A percentile compares a stretch with the other conserved stretches of the same genome.
Evolutionary conservation across 2,329 filamentous ascomycete species (phyloP).

Genomic region (Hymenoscyphus infarciens): DNA sequence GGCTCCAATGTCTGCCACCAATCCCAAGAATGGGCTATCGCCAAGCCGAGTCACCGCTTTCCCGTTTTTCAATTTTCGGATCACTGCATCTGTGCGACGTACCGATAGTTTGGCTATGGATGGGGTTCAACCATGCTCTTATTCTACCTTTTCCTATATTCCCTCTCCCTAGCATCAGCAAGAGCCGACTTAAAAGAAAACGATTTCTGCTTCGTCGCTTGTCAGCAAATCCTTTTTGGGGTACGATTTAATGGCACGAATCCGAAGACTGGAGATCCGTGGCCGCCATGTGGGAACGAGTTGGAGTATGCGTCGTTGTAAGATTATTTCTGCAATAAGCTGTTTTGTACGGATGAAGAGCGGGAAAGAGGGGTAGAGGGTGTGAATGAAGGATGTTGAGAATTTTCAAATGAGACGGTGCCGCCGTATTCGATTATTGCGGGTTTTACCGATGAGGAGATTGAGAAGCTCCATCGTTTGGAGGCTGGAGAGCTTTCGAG

Average conservation of each 20-base stretch:
- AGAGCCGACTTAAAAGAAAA: neutral
- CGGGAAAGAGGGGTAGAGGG: neutral
- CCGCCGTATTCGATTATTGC: neutral
- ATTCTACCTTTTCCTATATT: neutral
- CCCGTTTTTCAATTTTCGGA: neutral
- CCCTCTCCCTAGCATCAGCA: neutral
- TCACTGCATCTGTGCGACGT: neutral
- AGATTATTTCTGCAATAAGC: neutral
- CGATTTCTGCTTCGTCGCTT: slow-evolving; percentile 7
- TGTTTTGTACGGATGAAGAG: slow-evolving; percentile 5
- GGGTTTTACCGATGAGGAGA: neutral
- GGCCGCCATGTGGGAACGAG: slow-evolving; percentile 4
- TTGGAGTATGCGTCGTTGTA: neutral
- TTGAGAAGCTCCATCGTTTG: neutral
- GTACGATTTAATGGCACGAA: slow-evolving; percentile 4
- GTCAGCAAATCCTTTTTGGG: neutral
- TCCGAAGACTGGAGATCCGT: slow-evolving; percentile 1
- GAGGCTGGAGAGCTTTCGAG: neutral
- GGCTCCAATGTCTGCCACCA: neutral
- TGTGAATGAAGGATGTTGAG: slow-evolving; percentile 2
- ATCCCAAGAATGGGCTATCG: neutral
- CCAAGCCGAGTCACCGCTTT: neutral
- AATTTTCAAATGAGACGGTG: neutral
- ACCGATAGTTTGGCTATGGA: neutral
- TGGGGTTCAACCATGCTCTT: neutral